Percentiles rank a stretch among this genome's conserved stretches.
Conservation (phyloP, 768 basidiomycete genomes). For the Dictyophora rubrovolvata region DNA sequence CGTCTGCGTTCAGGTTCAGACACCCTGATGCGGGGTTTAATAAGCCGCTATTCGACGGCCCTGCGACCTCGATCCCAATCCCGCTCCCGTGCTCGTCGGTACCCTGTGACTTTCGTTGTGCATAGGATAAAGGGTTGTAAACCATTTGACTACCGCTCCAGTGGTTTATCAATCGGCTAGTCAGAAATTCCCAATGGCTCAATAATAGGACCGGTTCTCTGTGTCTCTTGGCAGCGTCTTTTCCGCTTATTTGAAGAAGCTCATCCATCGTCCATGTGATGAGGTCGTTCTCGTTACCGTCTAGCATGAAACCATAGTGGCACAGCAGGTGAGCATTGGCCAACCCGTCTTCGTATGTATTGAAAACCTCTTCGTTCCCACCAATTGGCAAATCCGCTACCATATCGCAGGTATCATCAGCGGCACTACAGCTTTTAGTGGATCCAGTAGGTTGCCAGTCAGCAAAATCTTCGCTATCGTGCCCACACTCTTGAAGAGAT, state of each 20-base stretch:
- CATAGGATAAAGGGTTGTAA: not conserved
- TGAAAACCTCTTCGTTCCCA: conserved; percentile 52
- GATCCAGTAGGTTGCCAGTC: conserved; percentile 2
- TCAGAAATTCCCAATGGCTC: not conserved
- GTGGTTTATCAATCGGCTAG: not conserved
- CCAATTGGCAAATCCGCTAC: conserved; percentile 44
- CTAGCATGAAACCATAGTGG: conserved; percentile 67
- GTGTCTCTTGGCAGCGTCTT: not conserved
- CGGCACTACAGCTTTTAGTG: not conserved
- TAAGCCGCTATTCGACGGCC: not conserved
- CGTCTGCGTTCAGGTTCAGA: conserved; percentile 9
- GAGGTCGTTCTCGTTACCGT: conserved; percentile 58
- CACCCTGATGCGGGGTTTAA: not conserved
- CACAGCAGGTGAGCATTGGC: conserved; percentile 55
- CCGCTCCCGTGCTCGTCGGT: not conserved
- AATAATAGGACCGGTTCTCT: not conserved
- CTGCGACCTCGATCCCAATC: not conserved
- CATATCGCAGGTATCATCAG: conserved; percentile 46
- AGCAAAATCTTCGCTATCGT: conserved; percentile 34
- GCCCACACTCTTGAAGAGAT: conserved; percentile 53
- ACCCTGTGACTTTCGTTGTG: not conserved
- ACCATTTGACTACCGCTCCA: conserved; percentile 1
- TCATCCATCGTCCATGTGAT: conserved; percentile 6
- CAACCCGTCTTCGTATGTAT: conserved; percentile 63
- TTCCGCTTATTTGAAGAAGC: not conserved